Base-by-base conservation (phyloP, 805 yeast genomes). In the Cyberlindnera subsufficiens region DNA sequence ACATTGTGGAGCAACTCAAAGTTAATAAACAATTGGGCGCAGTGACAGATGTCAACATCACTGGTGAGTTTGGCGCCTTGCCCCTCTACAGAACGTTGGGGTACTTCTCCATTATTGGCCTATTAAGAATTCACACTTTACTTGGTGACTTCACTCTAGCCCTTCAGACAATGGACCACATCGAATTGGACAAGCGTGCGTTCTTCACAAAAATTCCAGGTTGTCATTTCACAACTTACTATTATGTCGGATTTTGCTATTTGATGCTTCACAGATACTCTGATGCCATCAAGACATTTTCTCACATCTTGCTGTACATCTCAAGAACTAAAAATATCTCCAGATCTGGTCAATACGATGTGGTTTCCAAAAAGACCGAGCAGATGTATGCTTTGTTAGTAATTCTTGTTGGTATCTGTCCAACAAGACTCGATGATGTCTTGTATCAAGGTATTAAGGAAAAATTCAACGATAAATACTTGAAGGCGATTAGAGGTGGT, bases 331-430 rank as follows among this genome's bases (percentile, higher is more conserved):
- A 65, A 54, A 65, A 67, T 53, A 62, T 68, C 55, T 63, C 64
- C 49, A 63, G 60, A 35, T 58, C 69, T 14, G 71, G 71, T 6
- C 74, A 69, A 52, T 72, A 67, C 50, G 77, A 73, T 53, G 54
- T 64, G 34, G 67, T 72, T 42, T 67, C 72, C 43, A 72, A 72
- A 56, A 67, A 69, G 50, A 62, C 72, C 14, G 78, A 71, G 43
- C 78, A 72, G 56, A 72, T 71, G 75, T 70, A 69, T 47, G 76
- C 78, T 4, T 60, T 72, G 35, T 56, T 72, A 43, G 72, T 76
- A 25, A 64, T 72, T 30, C 63, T 72, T 40, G 62, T 70, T 32
- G 71, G 75, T 17, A 58, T 73, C 32, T 64, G 67, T 39, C 77
- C 78, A 40, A 68, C 73, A 11, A 65, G 73, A 51, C 50, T 73